phyloP scores from a whole-genome alignment of 495 filamentous ascomycete species.

The Clavariopsis aquatica region DNA sequence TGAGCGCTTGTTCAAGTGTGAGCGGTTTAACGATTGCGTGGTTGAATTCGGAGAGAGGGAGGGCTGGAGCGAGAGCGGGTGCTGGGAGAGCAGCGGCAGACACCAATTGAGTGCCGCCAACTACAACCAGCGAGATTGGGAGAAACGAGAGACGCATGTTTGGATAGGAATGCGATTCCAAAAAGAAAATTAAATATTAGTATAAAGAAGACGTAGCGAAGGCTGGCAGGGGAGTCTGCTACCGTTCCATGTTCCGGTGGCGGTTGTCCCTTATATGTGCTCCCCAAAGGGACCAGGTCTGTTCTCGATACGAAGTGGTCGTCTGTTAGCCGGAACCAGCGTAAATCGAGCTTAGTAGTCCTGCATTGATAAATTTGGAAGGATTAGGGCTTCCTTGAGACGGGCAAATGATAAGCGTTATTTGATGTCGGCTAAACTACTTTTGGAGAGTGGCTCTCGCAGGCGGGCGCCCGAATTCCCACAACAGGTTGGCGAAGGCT shows the following conservation, averaged over 20 bases:
- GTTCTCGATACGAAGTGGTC: too few relatives aligned
- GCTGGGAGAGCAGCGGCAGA: slow-evolving; percentile 9
- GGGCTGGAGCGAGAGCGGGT: slow-evolving; percentile 13
- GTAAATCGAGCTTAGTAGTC: slow-evolving; percentile 1
- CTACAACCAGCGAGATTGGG: background rate
- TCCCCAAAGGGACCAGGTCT: background rate
- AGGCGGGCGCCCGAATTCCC: background rate
- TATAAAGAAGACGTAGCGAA: background rate
- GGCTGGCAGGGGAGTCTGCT: slow-evolving; percentile 2
- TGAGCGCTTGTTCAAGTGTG: slow-evolving; percentile 9
- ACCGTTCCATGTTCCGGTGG: background rate
- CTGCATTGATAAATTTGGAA: background rate
- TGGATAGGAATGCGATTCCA: background rate
- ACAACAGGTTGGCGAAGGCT: background rate
- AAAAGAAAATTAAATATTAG: slow-evolving; percentile 7
- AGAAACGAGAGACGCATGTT: slow-evolving; percentile 21
- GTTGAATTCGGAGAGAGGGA: slow-evolving; percentile 18
- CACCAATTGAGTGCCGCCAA: background rate
- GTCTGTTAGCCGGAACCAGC: background rate
- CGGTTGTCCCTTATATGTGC: background rate
- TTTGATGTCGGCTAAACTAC: background rate
- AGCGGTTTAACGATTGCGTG: slow-evolving; percentile 6
- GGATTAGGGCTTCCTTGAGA: too few relatives aligned
- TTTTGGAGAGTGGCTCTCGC: background rate
- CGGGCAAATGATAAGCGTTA: too few relatives aligned